Conservation (phyloP, 2,329 filamentous ascomycete species). For the Arthrobotrys megalospora region DNA sequence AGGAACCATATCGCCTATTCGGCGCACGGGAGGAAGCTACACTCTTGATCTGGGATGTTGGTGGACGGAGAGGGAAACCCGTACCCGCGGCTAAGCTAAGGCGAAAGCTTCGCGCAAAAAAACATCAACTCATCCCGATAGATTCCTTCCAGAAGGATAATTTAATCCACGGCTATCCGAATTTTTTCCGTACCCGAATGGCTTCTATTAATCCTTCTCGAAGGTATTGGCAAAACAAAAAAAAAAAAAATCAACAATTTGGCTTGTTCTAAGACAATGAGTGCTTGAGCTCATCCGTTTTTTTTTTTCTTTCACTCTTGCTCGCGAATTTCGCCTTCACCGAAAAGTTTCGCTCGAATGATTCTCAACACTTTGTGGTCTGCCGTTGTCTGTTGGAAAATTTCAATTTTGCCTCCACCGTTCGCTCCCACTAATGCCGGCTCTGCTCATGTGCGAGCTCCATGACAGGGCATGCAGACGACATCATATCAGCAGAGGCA, state of each 20-base stretch:
- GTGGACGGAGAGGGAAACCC: slow-evolving; percentile 39
- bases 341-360: slow-evolving; percentile 15
- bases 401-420: not conserved
- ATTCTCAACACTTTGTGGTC: slow-evolving; percentile 46
- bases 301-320: not conserved
- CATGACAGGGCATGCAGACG: slow-evolving; percentile 17
- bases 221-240: slow-evolving; percentile 15
- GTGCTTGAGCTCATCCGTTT: slow-evolving; percentile 22
- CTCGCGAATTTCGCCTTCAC: not conserved
- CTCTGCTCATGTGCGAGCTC: slow-evolving; percentile 29
- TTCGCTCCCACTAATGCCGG: not conserved
- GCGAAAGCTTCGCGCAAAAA: not conserved
- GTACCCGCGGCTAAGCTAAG: slow-evolving; percentile 41
- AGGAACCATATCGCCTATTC: slow-evolving; percentile 28
- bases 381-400: slow-evolving; percentile 34
- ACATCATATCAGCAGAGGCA: slow-evolving; percentile 25
- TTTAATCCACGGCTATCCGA: slow-evolving; percentile 2
- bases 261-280: slow-evolving; percentile 31
- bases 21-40: slow-evolving; percentile 28
- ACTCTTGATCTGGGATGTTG: slow-evolving; percentile 22
- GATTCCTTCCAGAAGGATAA: slow-evolving; percentile 20
- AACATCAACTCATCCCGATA: not conserved
- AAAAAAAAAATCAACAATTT: not conserved
- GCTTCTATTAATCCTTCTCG: slow-evolving; percentile 25
- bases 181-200: slow-evolving; percentile 31